Conservation (phyloP, 441 rosid species). For the Gossypium lobatum region DNA sequence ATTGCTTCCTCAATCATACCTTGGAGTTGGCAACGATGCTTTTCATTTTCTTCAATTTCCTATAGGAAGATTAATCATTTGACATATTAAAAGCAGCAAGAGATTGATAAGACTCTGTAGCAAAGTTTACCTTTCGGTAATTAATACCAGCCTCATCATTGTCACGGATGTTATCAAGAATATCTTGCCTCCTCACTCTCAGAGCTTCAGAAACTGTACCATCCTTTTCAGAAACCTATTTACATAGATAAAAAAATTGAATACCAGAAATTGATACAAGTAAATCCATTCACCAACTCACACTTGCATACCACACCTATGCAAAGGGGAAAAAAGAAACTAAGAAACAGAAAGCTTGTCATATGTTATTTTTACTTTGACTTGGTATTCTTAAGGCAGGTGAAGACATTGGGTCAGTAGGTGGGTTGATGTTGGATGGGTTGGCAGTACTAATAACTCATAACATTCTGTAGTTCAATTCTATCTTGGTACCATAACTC, state of each 20-base stretch:
- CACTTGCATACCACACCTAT: neutral
- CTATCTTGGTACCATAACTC: neutral
- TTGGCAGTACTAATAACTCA: slow-evolving; percentile 4
- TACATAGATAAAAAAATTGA: neutral
- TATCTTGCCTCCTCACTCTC: slow-evolving; percentile 71
- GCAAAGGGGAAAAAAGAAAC: neutral
- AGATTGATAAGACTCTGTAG: slow-evolving; percentile 7
- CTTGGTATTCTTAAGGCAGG: neutral
- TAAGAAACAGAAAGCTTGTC: neutral
- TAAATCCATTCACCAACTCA: neutral
- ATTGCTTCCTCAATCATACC: slow-evolving; percentile 84
- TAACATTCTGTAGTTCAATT: neutral
- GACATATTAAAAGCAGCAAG: slow-evolving; percentile 1
- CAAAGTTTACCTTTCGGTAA: slow-evolving; percentile 58
- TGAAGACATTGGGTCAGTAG: neutral
- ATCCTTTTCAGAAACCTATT: slow-evolving; percentile 63
- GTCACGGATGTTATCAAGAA: slow-evolving; percentile 94
- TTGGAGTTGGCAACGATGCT: slow-evolving; percentile 66
- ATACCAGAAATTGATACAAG: neutral
- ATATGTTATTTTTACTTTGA: neutral
- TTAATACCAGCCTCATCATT: slow-evolving; percentile 85
- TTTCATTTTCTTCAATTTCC: slow-evolving; percentile 88
- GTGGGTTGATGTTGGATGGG: neutral
- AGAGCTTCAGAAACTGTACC: slow-evolving; percentile 51
- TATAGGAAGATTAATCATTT: slow-evolving; percentile 21